Evolutionary conservation across 2,329 filamentous ascomycete genomes (phyloP).

Genomic region (Fusarium ramigenum): DNA sequence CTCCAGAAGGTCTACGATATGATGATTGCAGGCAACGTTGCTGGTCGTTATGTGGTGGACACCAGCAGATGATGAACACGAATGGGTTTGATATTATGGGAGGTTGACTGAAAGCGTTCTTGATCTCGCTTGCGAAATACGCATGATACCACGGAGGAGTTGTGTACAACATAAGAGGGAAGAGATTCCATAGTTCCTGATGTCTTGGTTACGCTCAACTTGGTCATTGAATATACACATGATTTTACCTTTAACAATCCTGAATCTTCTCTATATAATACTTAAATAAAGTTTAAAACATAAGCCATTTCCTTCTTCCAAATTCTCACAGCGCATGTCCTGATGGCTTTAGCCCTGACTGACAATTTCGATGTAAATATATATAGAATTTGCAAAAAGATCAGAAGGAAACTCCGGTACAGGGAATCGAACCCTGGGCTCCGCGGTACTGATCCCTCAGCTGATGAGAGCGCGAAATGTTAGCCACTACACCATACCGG

Average conservation of each 20-base stretch:
- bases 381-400: not conserved
- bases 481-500: constrained; percentile 49
- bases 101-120: not conserved
- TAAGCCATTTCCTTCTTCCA: rapidly evolving
- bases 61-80: constrained; percentile 61
- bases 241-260: too few relatives aligned
- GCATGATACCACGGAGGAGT: not conserved
- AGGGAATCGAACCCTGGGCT: constrained; percentile 44
- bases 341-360: rapidly evolving
- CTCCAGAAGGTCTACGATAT: constrained; percentile 79
- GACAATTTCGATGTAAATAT: rapidly evolving
- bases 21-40: constrained; percentile 73
- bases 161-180: not conserved
- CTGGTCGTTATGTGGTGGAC: constrained; percentile 79
- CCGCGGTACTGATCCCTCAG: constrained; percentile 30
- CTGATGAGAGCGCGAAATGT: constrained; percentile 47
- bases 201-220: not conserved
- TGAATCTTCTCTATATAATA: not conserved
- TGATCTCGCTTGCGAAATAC: not conserved
- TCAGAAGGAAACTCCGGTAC: constrained; percentile 32
- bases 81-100: not conserved
- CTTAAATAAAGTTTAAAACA: not conserved
- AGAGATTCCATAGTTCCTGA: too few relatives aligned
- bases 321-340: not conserved
- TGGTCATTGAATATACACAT: not conserved